Percentiles rank a stretch among this genome's conserved stretches.
phyloP scores from a whole-genome alignment of 129 eudicot genomes.

The Lactuca saligna region DNA sequence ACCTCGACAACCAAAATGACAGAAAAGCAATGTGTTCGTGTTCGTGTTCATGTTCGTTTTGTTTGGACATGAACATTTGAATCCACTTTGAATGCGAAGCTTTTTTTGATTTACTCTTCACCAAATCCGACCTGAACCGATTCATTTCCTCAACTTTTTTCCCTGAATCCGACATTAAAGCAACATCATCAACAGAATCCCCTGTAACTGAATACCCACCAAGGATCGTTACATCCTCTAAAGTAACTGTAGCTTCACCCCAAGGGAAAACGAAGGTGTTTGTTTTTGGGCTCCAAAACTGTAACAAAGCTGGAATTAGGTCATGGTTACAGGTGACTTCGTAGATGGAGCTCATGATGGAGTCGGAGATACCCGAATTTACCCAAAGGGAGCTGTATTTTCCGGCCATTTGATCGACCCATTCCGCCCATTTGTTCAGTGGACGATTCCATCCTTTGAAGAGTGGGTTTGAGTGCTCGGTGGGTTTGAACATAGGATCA shows the following conservation, averaged over 20 bases:
- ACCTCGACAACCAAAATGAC: conserved; percentile 44
- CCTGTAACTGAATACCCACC: conserved; percentile 48
- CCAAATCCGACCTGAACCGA: not conserved
- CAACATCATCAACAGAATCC: not conserved
- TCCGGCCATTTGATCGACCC: conserved; percentile 33
- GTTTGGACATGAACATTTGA: conserved; percentile 30
- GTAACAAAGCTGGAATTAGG: conserved; percentile 18
- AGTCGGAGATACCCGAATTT: conserved; percentile 17
- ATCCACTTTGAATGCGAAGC: conserved; percentile 35
- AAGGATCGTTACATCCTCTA: conserved; percentile 46
- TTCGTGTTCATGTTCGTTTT: conserved; percentile 7
- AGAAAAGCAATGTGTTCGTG: conserved; percentile 34
- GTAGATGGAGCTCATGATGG: conserved; percentile 30
- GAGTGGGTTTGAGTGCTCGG: conserved; percentile 10
- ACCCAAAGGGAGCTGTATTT: conserved; percentile 32
- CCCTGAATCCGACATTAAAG: conserved; percentile 2
- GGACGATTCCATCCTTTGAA: conserved; percentile 38
- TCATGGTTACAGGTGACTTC: conserved; percentile 26
- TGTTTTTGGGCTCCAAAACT: conserved; percentile 35
- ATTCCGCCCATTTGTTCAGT: conserved; percentile 33
- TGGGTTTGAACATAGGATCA: not conserved
- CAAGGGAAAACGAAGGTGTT: conserved; percentile 53
- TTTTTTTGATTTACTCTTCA: conserved; percentile 18
- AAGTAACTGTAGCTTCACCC: conserved; percentile 50
- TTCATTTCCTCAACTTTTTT: conserved; percentile 8